phyloP scores from a whole-genome alignment of 2,329 filamentous ascomycete species.

The Geosmithia flava region DNA sequence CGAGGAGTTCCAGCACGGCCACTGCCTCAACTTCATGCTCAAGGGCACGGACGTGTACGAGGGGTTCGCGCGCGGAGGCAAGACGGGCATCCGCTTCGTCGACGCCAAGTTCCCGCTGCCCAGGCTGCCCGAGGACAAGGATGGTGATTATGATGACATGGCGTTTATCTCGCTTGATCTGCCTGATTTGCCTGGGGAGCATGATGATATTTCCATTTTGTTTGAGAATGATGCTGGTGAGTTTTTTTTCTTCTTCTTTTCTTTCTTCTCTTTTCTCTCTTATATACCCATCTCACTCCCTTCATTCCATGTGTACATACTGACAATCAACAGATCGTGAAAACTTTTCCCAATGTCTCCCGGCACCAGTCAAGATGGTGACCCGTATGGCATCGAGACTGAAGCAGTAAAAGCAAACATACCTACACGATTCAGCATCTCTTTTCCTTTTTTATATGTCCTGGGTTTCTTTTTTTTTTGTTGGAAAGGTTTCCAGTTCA shows the following conservation, averaged over 20 bases:
- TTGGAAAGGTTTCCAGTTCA: not conserved
- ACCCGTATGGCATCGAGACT: constrained; percentile 2
- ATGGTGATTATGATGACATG: constrained; percentile 43
- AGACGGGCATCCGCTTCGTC: constrained; percentile 64
- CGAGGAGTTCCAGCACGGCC: constrained; percentile 73
- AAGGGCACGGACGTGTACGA: constrained; percentile 80
- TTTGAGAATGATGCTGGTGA: constrained; percentile 70
- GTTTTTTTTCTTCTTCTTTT: not conserved
- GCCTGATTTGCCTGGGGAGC: constrained; percentile 80
- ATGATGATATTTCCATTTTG: constrained; percentile 77
- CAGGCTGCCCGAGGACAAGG: constrained; percentile 38
- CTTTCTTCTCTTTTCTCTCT: not conserved
- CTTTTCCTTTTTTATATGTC: not conserved
- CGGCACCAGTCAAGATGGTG: constrained; percentile 41
- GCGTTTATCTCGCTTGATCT: constrained; percentile 77
- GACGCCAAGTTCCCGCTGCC: constrained; percentile 88
- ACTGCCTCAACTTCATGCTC: constrained; percentile 79
- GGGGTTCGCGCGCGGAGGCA: constrained; percentile 48
- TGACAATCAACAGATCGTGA: constrained; percentile 34
- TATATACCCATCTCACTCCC: too few relatives aligned
- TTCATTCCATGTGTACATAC: not conserved
- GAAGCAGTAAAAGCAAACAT: not conserved
- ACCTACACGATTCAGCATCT: not conserved
- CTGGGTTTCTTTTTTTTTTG: not conserved
- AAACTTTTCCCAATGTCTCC: constrained; percentile 35